Conservation (phyloP, 2,329 filamentous ascomycete genomes). For the Myrmaecium sp. region DNA sequence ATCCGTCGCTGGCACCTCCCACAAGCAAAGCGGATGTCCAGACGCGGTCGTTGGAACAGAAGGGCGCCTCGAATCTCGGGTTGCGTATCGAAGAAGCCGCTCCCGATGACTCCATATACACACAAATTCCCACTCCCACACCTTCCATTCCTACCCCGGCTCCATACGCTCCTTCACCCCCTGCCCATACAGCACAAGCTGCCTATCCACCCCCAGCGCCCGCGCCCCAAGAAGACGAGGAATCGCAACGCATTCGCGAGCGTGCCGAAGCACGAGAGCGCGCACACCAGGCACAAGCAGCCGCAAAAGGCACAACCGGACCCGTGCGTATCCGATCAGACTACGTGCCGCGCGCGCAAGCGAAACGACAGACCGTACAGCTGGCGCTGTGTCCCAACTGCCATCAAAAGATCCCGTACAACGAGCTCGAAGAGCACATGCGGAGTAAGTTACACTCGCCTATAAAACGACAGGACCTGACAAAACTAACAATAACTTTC, state of each 20-base stretch:
- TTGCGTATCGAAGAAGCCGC: constrained; percentile 88
- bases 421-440: constrained; percentile 85
- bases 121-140: constrained; percentile 12
- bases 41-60: constrained; percentile 86
- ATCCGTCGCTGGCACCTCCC: constrained; percentile 77
- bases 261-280: constrained; percentile 36
- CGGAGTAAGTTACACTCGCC: constrained; percentile 45
- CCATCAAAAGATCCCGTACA: constrained; percentile 70
- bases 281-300: constrained; percentile 62
- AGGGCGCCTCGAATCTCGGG: constrained; percentile 76
- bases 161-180: constrained; percentile 12
- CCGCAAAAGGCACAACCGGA: constrained; percentile 48
- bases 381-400: constrained; percentile 84
- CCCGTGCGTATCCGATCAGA: constrained; percentile 87
- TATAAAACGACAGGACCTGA: not conserved
- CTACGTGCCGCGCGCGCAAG: constrained; percentile 72
- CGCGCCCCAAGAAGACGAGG: constrained; percentile 20
- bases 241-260: constrained; percentile 18
- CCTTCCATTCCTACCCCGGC: constrained; percentile 12
- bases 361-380: constrained; percentile 45
- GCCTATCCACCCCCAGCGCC: constrained; percentile 17
- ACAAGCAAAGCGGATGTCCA: constrained; percentile 83
- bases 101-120: constrained; percentile 39
- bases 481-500: constrained; percentile 19
- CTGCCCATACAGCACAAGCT: constrained; percentile 13